Conservation (phyloP, 2,329 filamentous ascomycete species). For the Tolypocladium pustulatum region DNA sequence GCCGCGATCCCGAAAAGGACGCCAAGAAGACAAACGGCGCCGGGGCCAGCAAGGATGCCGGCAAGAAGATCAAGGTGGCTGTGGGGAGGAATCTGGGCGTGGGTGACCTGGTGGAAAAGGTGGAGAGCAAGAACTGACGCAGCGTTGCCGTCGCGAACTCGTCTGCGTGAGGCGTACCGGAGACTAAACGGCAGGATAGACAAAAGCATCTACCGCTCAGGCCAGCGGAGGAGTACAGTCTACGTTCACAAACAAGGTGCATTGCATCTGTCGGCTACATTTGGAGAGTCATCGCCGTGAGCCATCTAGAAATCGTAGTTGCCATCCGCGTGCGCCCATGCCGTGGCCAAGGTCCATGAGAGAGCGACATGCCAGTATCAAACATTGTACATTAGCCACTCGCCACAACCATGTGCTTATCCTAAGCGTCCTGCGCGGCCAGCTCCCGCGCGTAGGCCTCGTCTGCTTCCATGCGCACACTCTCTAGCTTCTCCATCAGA, state of each 20-base stretch:
- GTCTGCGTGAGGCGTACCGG: not conserved
- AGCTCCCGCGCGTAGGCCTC: conserved; percentile 35
- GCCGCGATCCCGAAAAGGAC: conserved; percentile 28
- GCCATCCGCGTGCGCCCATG: not conserved
- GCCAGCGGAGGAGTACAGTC: not conserved
- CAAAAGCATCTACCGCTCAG: not conserved
- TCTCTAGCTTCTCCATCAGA: conserved; percentile 26
- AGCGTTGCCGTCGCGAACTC: not conserved
- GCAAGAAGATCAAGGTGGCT: conserved; percentile 72
- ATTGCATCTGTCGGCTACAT: too few relatives aligned
- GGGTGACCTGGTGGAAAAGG: conserved; percentile 64
- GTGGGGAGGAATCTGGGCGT: conserved; percentile 74
- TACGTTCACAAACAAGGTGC: not conserved
- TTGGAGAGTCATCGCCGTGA: too few relatives aligned
- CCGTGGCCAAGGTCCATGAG: not conserved
- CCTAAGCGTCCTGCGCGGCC: conserved; percentile 9
- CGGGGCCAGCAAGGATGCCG: conserved; percentile 24
- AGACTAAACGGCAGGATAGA: not conserved
- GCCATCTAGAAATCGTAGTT: not conserved
- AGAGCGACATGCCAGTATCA: not conserved
- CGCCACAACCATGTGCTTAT: not conserved
- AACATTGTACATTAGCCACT: not conserved
- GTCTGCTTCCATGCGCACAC: conserved; percentile 32
- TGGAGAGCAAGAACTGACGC: conserved; percentile 35
- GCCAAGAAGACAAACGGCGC: not conserved